phyloP scores from a whole-genome alignment of 345 rosid genomes.

The Hypericum perforatum region DNA sequence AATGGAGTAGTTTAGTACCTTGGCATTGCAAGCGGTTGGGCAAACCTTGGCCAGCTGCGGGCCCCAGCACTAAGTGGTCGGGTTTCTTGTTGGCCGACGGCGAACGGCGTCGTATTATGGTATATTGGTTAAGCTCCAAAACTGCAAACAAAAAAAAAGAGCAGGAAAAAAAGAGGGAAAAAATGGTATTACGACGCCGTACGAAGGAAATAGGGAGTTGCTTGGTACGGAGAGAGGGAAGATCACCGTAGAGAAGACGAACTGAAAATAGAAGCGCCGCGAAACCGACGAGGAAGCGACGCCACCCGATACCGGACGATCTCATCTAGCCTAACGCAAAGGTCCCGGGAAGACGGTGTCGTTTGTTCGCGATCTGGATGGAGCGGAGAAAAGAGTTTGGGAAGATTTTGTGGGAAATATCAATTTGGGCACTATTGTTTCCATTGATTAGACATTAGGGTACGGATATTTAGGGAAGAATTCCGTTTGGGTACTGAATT shows the following conservation, averaged over 20 bases:
- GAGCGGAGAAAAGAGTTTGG: too few relatives aligned
- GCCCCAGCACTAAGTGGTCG: conserved; percentile 67
- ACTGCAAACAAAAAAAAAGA: conserved; percentile 18
- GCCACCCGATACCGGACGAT: conserved; percentile 48
- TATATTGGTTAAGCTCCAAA: conserved; percentile 35
- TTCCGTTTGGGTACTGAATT: too few relatives aligned
- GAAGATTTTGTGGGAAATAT: too few relatives aligned
- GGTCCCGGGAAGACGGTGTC: too few relatives aligned
- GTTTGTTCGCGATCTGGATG: too few relatives aligned
- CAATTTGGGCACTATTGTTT: too few relatives aligned
- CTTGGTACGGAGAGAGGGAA: background rate
- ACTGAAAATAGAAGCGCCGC: conserved; percentile 50
- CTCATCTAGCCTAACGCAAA: conserved; percentile 21
- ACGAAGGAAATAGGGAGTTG: background rate
- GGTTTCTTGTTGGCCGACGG: conserved; percentile 35
- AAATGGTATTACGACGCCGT: background rate
- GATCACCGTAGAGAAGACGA: conserved; percentile 45
- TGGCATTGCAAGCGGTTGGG: conserved; percentile 69
- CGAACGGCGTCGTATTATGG: conserved; percentile 15
- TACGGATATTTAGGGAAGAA: too few relatives aligned
- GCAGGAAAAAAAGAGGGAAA: background rate
- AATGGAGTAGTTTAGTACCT: conserved; percentile 32
- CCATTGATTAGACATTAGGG: too few relatives aligned
- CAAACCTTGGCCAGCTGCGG: conserved; percentile 72
- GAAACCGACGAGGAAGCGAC: conserved; percentile 40